phyloP scores from a whole-genome alignment of 768 basidiomycete species.

The Russula brevipes region DNA sequence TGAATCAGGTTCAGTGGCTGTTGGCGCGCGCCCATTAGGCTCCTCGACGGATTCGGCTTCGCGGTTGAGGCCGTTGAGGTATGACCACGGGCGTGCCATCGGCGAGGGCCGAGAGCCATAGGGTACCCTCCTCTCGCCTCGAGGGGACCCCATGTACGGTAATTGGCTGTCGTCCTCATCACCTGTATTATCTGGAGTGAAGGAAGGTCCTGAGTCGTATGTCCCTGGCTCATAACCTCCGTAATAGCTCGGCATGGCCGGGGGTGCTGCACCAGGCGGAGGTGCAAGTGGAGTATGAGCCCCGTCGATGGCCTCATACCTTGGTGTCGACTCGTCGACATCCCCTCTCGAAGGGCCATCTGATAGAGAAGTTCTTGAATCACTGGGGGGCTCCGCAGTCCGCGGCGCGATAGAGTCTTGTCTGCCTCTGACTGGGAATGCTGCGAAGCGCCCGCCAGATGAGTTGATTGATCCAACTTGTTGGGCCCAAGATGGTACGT shows the following conservation, averaged over 20 bases:
- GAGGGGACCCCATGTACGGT: conserved; percentile 29
- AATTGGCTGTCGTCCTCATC: conserved; percentile 28
- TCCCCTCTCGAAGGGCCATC: conserved; percentile 1
- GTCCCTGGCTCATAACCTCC: conserved; percentile 3
- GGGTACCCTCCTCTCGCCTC: conserved; percentile 16
- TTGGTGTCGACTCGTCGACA: conserved; percentile 35
- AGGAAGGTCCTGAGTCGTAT: conserved; percentile 7
- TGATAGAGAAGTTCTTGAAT: conserved; percentile 19
- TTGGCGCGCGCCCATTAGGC: background rate
- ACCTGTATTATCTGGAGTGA: conserved; percentile 13
- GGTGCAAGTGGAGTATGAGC: conserved; percentile 36
- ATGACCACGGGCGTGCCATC: conserved; percentile 11
- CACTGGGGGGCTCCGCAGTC: conserved; percentile 17
- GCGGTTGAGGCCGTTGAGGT: background rate
- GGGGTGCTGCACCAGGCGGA: conserved; percentile 41
- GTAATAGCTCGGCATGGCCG: conserved; percentile 23
- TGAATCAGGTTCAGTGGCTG: background rate
- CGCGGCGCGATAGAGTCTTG: conserved; percentile 22
- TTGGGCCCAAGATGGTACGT: background rate
- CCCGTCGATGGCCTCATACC: conserved; percentile 35
- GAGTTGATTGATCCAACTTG: conserved; percentile 9
- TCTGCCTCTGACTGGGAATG: conserved; percentile 52
- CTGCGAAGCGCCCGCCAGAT: conserved; percentile 54
- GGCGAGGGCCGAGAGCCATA: conserved; percentile 15
- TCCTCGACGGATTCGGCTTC: background rate